These are phyloP conservation scores for Colletotrichum sp. DNA, from an alignment of 2,329 filamentous ascomycete species.

Conservation along the genomic window DNA sequence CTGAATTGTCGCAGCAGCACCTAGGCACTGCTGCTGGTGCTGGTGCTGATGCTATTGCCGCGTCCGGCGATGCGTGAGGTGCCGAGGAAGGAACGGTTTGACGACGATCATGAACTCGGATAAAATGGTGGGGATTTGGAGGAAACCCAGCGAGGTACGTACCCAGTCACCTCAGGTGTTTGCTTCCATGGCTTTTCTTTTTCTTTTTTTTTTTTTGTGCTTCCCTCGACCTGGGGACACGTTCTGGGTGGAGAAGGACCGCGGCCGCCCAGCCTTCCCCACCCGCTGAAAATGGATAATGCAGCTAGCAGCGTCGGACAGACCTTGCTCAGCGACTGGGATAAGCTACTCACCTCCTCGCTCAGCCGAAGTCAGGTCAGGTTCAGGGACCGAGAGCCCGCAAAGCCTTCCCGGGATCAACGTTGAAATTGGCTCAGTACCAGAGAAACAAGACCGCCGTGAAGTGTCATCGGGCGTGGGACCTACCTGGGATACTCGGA, in stretches of 20 bases:
- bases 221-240: not conserved
- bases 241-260: constrained; percentile 2
- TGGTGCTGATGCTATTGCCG: not conserved
- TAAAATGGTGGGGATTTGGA: constrained; percentile 1
- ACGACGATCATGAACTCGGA: constrained; percentile 5
- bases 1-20: not conserved
- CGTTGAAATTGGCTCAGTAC: not conserved
- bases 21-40: not conserved
- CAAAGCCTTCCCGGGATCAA: not conserved
- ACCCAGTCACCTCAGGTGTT: not conserved
- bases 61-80: not conserved
- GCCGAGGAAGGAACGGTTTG: constrained; percentile 1
- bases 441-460: not conserved
- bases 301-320: not conserved
- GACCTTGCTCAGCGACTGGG: not conserved
- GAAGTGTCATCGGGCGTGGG: not conserved
- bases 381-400: not conserved
- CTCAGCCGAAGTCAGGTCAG: not conserved
- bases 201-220: not conserved
- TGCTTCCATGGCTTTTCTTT: not conserved
- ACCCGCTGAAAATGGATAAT: not conserved
- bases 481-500: not conserved
- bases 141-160: not conserved
- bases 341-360: constrained; percentile 6
- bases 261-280: constrained; percentile 4